Conservation (phyloP, 2,329 filamentous ascomycete species). For the Epichloe glyceriae region DNA sequence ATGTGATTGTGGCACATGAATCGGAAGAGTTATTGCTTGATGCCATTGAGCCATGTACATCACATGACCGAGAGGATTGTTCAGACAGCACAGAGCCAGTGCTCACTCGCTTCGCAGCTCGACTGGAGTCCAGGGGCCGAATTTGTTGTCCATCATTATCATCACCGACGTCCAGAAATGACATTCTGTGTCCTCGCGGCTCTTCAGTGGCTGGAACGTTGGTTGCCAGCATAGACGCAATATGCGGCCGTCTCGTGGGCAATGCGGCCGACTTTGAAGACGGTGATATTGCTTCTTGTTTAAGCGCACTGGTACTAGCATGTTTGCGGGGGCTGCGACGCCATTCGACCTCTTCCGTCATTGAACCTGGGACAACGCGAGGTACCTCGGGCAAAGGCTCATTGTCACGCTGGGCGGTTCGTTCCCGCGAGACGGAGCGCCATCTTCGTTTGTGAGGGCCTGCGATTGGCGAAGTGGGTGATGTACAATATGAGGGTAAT, state of each 20-base stretch:
- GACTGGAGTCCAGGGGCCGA: conserved; percentile 7
- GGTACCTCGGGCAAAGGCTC: background rate
- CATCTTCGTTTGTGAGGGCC: background rate
- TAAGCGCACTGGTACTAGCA: conserved; percentile 2
- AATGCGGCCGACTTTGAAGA: background rate
- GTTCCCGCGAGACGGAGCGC: conserved; percentile 1
- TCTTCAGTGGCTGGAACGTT: background rate
- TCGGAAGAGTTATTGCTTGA: conserved; percentile 15
- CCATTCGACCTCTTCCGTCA: background rate
- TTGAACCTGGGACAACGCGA: background rate
- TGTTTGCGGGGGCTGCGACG: conserved; percentile 2
- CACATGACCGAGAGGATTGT: conserved; percentile 11
- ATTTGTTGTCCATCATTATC: background rate
- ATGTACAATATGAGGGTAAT: background rate
- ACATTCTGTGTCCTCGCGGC: conserved; percentile 2
- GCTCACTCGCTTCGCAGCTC: conserved; percentile 16
- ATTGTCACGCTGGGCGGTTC: background rate
- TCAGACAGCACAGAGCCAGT: conserved; percentile 17
- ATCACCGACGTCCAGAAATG: conserved; percentile 4
- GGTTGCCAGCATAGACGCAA: conserved; percentile 1
- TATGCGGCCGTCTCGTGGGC: background rate
- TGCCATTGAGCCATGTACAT: conserved; percentile 4
- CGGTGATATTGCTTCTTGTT: background rate
- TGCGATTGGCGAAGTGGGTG: background rate
- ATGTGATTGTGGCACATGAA: conserved; percentile 11